Base-by-base conservation (phyloP, 208 protist genomes). In the Trypanosoma cruzi region DNA sequence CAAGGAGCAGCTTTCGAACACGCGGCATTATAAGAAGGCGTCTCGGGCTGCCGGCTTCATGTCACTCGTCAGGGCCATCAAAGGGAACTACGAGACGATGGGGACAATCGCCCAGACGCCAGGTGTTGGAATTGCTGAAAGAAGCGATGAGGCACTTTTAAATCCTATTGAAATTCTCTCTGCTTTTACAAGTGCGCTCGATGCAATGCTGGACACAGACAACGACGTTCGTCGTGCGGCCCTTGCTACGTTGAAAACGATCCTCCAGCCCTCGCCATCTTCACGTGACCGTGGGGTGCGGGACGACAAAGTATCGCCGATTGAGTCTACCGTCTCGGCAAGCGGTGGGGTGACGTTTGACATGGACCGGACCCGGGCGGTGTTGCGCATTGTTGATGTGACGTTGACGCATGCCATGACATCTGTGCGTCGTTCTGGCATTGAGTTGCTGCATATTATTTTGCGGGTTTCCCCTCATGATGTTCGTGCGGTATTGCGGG, bases 141-240 rank as follows among this genome's bases (percentile, higher is more conserved):
- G 16, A 36, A 29, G 55, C 11, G 49, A 62, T 58, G 28, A 37
- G 0, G 13, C 7, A 10, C 61, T 65, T 0, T 60, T 92, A 62
- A 82, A 62, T 28, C 74, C 88, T 44, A 37, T 93, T 11, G 78
- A 88, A 28, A 65, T 82, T 40, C 72, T 90, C 22, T 84, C 73
- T 53, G 73, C 71, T 42, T 93, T 84, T 66, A 72, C 83, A 10
- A 77, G 76, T 29, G 85, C 88, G 5, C 62, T 93, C 36, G 82
- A 93, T 54, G 85, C 85, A 7, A 67, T 93, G 71, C 84, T 82
- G 1, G 88, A 93, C 75, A 93, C 88, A 18, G 84, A 90, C 26
- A 82, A 84, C 36, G 80, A 86, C 31, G 88, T 90, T 22, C 84
- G 88, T 29, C 63, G 59, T 8, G 78, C 66, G 4, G 88, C 88